These are phyloP conservation scores for Hammondia hammondi DNA, from an alignment of 169 alveolate genomes.

Conservation along the genomic window DNA sequence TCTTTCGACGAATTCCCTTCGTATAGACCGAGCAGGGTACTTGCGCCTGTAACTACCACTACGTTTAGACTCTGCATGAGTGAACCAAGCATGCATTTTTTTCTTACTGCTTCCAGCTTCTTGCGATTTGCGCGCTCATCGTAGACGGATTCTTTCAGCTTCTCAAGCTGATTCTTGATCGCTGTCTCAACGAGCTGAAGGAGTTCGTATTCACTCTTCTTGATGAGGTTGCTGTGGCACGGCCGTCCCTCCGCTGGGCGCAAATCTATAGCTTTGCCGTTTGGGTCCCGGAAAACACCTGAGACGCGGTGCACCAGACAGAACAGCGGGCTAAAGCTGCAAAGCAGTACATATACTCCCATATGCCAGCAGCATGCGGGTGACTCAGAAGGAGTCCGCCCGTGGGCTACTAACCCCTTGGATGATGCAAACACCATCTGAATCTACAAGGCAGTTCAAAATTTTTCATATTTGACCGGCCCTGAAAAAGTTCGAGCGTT, in stretches of 20 bases:
- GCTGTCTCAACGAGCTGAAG: slow-evolving; percentile 81
- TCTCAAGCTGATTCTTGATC: slow-evolving; percentile 79
- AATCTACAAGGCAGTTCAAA: no score
- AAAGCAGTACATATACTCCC: background rate
- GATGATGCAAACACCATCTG: no score
- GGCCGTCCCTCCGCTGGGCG: slow-evolving; percentile 90
- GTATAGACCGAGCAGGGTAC: no score
- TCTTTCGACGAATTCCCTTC: no score
- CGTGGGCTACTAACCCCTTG: no score
- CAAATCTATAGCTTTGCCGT: slow-evolving; percentile 87
- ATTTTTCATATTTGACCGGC: no score
- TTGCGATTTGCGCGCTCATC: slow-evolving; percentile 61
- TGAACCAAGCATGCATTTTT: background rate
- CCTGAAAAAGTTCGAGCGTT: no score
- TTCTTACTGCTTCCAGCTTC: slow-evolving; percentile 50
- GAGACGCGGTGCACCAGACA: background rate
- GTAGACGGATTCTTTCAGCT: slow-evolving; percentile 71
- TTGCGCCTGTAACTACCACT: no score
- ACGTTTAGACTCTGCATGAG: background rate
- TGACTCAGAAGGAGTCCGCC: background rate
- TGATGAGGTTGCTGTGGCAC: slow-evolving; percentile 80
- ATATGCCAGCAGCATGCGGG: background rate
- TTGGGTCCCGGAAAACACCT: slow-evolving; percentile 86
- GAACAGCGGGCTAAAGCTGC: background rate
- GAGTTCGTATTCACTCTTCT: slow-evolving; percentile 77